Evolutionary conservation across 192 early-diverging fungal genomes (phyloP), one percentile per base, ranked within the genome.

Genomic region (Podila epicladia): DNA sequence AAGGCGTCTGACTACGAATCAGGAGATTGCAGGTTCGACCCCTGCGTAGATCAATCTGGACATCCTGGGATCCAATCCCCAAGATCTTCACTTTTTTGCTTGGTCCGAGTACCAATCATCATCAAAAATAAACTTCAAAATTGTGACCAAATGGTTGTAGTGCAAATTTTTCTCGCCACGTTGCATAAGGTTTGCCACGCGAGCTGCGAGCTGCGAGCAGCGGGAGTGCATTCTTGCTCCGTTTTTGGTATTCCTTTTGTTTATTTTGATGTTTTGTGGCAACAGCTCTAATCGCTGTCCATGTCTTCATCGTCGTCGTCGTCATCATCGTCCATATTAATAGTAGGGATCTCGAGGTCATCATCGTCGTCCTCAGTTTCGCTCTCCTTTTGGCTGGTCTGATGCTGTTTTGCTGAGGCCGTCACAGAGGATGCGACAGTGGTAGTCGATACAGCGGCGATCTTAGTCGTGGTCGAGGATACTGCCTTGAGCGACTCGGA

Each of bases 261-360:
- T 55, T 53, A 22, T 22, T 53, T 53, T 22, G n/a, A 55, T 26
- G 53, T 17, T 55, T 55, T 55, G 9, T 24, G 20, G 8, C 9
- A 55, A 12, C 53, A 26, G 6, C 53, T 26, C 55, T 72, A 79
- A 19, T 79, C 76, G 66, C 70, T 72, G 58, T 72, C 76, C 76
- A 72, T 72, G 45, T 79, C 74, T 3, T 75, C 74, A 32, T 75
- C 74, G 1, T 35, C 32, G 37, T 35, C 35, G 1, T 37, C 35
- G 9, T 37, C 35, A 61, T 78, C 75, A 32, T 79, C 76, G 13
- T 72, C 76, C 70, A 79, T 79, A 49, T 79, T 72, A 24, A 79
- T 79, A 1, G 65, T 64, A 28, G 76, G 76, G n/a, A 79, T 79
- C 26, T 64, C 69, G 31, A 64, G 29, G 20, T 79, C 69, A 20